phyloP scores from a whole-genome alignment of 495 filamentous ascomycete species.

The Penicillium lividum region DNA sequence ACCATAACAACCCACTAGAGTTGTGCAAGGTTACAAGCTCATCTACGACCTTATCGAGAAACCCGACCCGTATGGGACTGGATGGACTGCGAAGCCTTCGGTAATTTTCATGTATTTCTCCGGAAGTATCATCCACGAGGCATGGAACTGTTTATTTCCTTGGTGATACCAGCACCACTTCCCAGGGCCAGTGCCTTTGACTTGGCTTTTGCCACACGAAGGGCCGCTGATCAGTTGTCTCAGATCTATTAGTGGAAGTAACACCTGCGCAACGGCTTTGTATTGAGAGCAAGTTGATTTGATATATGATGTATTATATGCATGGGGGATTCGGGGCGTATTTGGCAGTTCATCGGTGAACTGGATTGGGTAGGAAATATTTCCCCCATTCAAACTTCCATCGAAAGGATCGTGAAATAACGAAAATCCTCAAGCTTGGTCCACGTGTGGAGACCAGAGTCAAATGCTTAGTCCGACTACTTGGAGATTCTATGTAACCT shows the following conservation, averaged over 20 bases:
- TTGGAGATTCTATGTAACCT: not conserved
- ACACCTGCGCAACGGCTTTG: slow-evolving; percentile 19
- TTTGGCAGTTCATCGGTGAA: slow-evolving; percentile 16
- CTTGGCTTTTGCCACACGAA: not conserved
- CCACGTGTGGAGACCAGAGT: slow-evolving; percentile 18
- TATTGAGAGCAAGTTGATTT: slow-evolving; percentile 14
- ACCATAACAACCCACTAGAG: not conserved
- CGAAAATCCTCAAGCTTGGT: slow-evolving; percentile 13
- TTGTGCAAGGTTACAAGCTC: not conserved
- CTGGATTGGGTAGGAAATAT: slow-evolving; percentile 30
- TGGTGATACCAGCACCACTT: not conserved
- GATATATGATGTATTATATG: slow-evolving; percentile 1
- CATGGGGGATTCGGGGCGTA: slow-evolving; percentile 21
- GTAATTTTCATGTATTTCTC: not conserved
- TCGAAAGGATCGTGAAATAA: slow-evolving; percentile 15
- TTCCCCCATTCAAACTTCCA: slow-evolving; percentile 11
- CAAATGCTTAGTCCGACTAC: slow-evolving; percentile 27
- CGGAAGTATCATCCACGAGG: not conserved
- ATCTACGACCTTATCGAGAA: not conserved
- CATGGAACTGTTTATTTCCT: not conserved
- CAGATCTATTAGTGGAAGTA: slow-evolving; percentile 46
- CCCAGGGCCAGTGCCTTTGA: not conserved
- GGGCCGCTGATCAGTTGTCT: slow-evolving; percentile 22
- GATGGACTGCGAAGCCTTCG: too few relatives aligned
- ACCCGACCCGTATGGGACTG: not conserved